Evolutionary conservation across 2,329 filamentous ascomycete species (phyloP), one percentile per base, ranked within the genome.

Genomic region (Xylaria arbuscula): DNA sequence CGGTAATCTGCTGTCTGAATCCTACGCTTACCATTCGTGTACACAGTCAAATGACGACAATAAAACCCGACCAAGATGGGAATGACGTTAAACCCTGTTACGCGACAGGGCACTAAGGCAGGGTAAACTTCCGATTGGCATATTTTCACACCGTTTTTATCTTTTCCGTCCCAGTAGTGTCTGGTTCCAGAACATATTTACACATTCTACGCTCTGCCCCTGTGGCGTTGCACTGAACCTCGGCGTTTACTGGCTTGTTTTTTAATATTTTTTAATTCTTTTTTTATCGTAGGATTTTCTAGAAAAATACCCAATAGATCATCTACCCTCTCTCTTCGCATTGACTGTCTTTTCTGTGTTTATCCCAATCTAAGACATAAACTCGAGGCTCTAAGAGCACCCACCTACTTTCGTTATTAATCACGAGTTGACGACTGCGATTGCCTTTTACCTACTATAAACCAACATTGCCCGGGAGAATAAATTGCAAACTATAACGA

Each of bases 71-170:
- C 55, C 56, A 34, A 24, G 64, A 62, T 50, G 47, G 17, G 38
- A 53, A 60, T 57, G 40, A 59, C 28, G 53, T 36, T 45, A 19
- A 54, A 8, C 48, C 67, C 58, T 54, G 28, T 42, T 38, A 50
- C 36, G 53, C 51, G 24, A 62, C 53, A 38, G 38, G n/a, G 13
- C n/a, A 42, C 24, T 9, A 32, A 47, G 45, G 17, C 10, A 61
- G 54, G 58, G 50, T 32, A 56, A 28, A 22, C 15, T 40, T 67
- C 64, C 61, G 64, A 69, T 69, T 69, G 67, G 67, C 28, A 17
- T 8, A 9, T 34, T 24, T 24, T 6, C 28, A 9, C 22, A 28
- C 28, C 28, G n/a, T 45, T 15, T n/a, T 47, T 10, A 28, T 15
- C 40, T 45, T 45, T 42, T 45, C n/a, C 6, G 40, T n/a, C 40